These are phyloP conservation scores for Globisporangium iwayamae DNA, from an alignment of 352 stramenopile genomes.

Conservation along the genomic window DNA sequence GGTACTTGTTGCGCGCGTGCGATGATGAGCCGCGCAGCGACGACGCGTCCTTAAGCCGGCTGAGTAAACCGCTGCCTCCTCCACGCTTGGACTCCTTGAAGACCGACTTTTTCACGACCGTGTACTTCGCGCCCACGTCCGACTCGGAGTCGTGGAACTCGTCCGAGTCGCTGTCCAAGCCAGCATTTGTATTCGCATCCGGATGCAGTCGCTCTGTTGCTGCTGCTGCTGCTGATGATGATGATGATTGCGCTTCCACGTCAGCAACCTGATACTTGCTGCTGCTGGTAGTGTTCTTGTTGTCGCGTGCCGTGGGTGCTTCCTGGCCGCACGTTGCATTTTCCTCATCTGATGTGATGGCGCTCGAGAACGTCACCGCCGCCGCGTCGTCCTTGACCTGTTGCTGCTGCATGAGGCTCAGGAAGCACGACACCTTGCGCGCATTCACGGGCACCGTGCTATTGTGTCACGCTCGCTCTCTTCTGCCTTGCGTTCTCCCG, in stretches of 20 bases:
- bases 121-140: slow-evolving; percentile 18
- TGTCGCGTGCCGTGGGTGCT: neutral
- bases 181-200: neutral
- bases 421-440: neutral
- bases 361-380: neutral
- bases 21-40: slow-evolving; percentile 17
- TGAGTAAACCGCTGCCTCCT: slow-evolving; percentile 26
- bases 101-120: slow-evolving; percentile 66
- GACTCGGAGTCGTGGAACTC: slow-evolving; percentile 23
- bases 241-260: neutral
- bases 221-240: neutral
- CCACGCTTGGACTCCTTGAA: slow-evolving; percentile 37
- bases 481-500: neutral
- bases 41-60: slow-evolving; percentile 27
- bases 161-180: slow-evolving; percentile 13
- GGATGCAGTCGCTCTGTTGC: neutral
- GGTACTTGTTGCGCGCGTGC: slow-evolving; percentile 25
- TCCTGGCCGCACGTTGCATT: neutral
- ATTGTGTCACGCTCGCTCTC: neutral
- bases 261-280: slow-evolving; percentile 4
- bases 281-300: neutral
- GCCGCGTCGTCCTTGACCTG: slow-evolving; percentile 2
- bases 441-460: neutral
- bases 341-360: neutral
- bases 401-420: slow-evolving; percentile 11